Percentiles rank a stretch among this genome's conserved stretches.
Conservation (phyloP, 306 rosid genomes). For the Vigna mungo region DNA sequence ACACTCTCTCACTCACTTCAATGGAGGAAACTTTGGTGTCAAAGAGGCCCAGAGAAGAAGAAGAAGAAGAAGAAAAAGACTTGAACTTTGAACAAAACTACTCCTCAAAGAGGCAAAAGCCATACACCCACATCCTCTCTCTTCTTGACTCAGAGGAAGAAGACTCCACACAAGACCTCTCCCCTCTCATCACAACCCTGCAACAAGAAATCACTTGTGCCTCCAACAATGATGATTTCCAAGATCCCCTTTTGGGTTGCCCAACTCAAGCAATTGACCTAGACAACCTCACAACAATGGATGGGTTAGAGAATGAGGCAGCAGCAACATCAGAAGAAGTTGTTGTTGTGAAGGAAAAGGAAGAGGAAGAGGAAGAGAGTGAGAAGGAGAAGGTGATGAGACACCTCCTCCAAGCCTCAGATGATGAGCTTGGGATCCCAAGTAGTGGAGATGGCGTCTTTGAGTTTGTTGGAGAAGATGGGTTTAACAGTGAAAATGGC, state of each 20-base stretch:
- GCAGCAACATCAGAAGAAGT: not conserved
- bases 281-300: not conserved
- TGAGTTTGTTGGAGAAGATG: constrained; percentile 40
- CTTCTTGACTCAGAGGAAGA: constrained; percentile 84
- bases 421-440: constrained; percentile 94
- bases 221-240: not conserved
- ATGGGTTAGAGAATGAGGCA: constrained; percentile 33
- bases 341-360: constrained; percentile 28
- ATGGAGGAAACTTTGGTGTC: constrained; percentile 55
- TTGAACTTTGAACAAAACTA: constrained; percentile 42
- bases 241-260: not conserved
- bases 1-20: not conserved
- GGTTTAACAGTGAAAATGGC: constrained; percentile 44
- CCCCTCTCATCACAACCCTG: constrained; percentile 67
- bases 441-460: constrained; percentile 30
- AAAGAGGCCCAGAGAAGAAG: constrained; percentile 69
- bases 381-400: constrained; percentile 73
- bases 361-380: constrained; percentile 53
- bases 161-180: constrained; percentile 63
- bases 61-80: constrained; percentile 53
- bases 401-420: constrained; percentile 86
- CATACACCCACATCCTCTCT: constrained; percentile 69
- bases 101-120: constrained; percentile 62
- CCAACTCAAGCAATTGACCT: constrained; percentile 17
- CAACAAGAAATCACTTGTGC: constrained; percentile 66